Conservation (phyloP, 306 rosid species). For the Cyclanthera cordifolia region DNA sequence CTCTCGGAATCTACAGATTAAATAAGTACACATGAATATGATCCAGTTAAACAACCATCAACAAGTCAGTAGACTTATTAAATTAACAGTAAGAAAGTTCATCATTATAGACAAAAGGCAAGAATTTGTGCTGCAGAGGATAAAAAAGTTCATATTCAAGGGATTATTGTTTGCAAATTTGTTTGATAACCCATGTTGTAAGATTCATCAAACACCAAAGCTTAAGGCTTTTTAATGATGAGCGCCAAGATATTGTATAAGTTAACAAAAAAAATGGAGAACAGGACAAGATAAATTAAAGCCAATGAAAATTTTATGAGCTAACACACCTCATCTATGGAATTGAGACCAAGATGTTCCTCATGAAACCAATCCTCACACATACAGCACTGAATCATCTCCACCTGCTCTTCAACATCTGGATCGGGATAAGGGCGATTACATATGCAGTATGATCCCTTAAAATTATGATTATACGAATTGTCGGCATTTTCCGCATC, state of each 20-base stretch:
- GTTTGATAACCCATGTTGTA: background rate
- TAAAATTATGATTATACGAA: slow-evolving; percentile 81
- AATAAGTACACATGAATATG: background rate
- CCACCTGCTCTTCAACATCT: slow-evolving; percentile 80
- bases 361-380: slow-evolving; percentile 99
- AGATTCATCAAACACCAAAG: slow-evolving; percentile 1
- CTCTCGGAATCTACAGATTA: slow-evolving; percentile 68
- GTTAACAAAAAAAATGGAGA: background rate
- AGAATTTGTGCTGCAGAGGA: background rate
- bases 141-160: background rate
- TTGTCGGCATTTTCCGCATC: slow-evolving; percentile 64
- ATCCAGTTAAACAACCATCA: background rate
- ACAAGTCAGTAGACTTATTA: background rate
- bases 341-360: slow-evolving; percentile 77
- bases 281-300: background rate
- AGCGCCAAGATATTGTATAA: background rate
- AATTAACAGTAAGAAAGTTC: background rate
- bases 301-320: slow-evolving; percentile 1
- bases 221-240: background rate
- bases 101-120: background rate
- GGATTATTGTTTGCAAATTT: background rate
- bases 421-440: slow-evolving; percentile 92
- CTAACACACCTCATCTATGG: slow-evolving; percentile 70
- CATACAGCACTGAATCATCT: slow-evolving; percentile 91
- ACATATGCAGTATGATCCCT: slow-evolving; percentile 85